Evolutionary conservation across 768 basidiomycete species (phyloP).

Genomic region (Serendipita sp.): DNA sequence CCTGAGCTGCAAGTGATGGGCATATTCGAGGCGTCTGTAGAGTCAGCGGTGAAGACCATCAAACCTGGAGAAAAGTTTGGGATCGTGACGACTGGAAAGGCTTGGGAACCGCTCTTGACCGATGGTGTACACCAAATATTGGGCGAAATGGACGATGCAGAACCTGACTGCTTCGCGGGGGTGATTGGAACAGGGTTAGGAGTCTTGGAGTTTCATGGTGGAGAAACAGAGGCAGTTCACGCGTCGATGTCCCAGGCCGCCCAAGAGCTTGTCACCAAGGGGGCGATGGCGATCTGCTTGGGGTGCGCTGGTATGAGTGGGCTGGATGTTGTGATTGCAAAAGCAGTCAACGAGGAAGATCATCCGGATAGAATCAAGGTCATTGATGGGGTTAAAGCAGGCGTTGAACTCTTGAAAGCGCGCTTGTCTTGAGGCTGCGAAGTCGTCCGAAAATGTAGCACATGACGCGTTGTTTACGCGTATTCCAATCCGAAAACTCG

Average conservation of each 20-base stretch:
- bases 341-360: conserved; percentile 11
- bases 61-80: conserved; percentile 18
- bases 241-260: conserved; percentile 17
- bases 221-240: conserved; percentile 15
- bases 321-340: conserved; percentile 14
- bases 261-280: conserved; percentile 14
- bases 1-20: conserved; percentile 17
- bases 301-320: conserved; percentile 21
- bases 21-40: conserved; percentile 24
- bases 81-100: conserved; percentile 24
- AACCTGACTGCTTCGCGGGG: conserved; percentile 17
- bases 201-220: conserved; percentile 22
- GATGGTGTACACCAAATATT: conserved; percentile 16
- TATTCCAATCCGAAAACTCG: too few relatives aligned
- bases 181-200: conserved; percentile 21
- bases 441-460: too few relatives aligned
- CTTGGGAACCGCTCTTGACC: conserved; percentile 20
- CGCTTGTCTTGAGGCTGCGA: background rate
- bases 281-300: conserved; percentile 14
- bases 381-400: conserved; percentile 18
- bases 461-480: too few relatives aligned
- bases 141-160: conserved; percentile 11
- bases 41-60: conserved; percentile 16
- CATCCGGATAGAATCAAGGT: conserved; percentile 12
- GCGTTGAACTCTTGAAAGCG: conserved; percentile 7